These are phyloP conservation scores for Chamaenerion angustifolium DNA, from an alignment of 345 rosid genomes.

Conservation along the genomic window DNA sequence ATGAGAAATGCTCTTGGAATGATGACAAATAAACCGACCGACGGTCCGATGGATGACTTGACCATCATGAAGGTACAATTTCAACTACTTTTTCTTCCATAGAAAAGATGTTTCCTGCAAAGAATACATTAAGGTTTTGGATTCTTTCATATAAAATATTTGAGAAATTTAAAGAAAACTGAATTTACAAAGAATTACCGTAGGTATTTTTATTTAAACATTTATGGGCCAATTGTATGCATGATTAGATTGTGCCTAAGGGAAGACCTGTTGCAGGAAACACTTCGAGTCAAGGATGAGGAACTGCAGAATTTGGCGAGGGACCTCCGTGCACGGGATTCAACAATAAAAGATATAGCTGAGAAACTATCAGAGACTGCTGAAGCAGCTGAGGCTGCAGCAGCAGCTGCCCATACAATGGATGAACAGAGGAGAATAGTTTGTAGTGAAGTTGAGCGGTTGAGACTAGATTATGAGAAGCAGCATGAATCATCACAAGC, in stretches of 20 bases:
- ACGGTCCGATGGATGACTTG: conserved; percentile 90
- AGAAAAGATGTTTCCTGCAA: neutral
- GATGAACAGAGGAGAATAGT: conserved; percentile 81
- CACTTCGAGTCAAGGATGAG: conserved; percentile 89
- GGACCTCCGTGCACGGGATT: conserved; percentile 83
- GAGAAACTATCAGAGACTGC: conserved; percentile 88
- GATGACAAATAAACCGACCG: conserved; percentile 38
- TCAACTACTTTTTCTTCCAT: neutral
- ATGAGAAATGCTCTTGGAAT: conserved; percentile 81
- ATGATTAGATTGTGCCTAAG: too few species aligned
- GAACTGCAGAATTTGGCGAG: conserved; percentile 80
- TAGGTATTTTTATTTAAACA: too few species aligned
- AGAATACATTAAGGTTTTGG: neutral
- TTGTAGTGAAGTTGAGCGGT: conserved; percentile 61
- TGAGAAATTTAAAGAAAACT: too few species aligned
- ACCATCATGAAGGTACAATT: conserved; percentile 74
- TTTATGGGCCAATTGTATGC: too few species aligned
- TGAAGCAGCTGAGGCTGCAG: conserved; percentile 98
- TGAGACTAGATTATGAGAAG: conserved; percentile 45
- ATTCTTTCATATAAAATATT: too few species aligned
- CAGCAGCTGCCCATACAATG: conserved; percentile 82
- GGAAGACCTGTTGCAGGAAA: conserved; percentile 43
- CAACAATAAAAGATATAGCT: conserved; percentile 79
- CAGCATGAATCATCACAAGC: conserved; percentile 34
- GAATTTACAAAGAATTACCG: too few species aligned